phyloP scores from a whole-genome alignment of 148 eudicot species.

The Fagopyrum tataricum region DNA sequence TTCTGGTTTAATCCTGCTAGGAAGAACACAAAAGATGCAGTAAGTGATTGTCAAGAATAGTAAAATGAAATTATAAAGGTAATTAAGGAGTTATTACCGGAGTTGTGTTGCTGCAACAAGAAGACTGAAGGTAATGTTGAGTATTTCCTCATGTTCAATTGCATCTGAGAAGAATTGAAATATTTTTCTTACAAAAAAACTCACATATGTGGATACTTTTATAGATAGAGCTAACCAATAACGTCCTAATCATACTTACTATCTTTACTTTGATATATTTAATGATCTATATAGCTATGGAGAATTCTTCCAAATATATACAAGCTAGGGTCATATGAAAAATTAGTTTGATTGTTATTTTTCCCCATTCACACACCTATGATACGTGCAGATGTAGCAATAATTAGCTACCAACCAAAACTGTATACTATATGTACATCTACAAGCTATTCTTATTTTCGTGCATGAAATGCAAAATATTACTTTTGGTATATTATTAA shows the following conservation, averaged over 20 bases:
- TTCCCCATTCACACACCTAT: background rate
- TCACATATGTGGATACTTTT: background rate
- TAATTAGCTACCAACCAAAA: constrained; percentile 7
- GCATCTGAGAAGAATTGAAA: background rate
- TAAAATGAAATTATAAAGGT: background rate
- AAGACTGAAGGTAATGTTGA: background rate
- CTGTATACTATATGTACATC: background rate
- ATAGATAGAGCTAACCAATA: background rate
- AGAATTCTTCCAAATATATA: no score
- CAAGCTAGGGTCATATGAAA: background rate
- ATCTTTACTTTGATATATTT: no score
- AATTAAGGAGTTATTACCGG: background rate
- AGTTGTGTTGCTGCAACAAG: constrained; percentile 9
- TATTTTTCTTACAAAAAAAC: background rate
- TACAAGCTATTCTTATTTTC: background rate
- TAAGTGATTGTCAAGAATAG: background rate
- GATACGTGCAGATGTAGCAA: background rate
- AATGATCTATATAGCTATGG: no score
- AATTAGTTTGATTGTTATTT: background rate
- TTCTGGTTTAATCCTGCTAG: constrained; percentile 2
- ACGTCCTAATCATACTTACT: background rate
- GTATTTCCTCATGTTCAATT: background rate
- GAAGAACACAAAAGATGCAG: background rate
- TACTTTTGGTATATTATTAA: no score
- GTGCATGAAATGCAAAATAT: background rate